These are phyloP conservation scores for Dendrocalamus sinicus DNA, from an alignment of 176 grass and related monocot genomes.

Conservation along the genomic window DNA sequence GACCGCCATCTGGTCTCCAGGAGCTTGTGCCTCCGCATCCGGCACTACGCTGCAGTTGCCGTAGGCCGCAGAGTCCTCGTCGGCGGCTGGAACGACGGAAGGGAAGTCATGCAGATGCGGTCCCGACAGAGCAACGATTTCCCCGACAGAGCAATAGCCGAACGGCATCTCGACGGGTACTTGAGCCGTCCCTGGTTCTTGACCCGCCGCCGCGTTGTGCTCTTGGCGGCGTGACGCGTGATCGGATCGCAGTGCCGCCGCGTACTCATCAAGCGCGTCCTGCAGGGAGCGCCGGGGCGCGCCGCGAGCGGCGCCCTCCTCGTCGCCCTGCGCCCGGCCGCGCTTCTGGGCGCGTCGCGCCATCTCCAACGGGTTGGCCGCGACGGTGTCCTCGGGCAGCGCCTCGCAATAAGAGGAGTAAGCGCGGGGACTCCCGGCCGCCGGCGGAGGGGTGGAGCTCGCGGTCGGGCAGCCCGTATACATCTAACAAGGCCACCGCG, in stretches of 20 bases:
- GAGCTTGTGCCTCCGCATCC: not conserved
- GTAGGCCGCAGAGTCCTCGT: not conserved
- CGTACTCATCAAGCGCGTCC: too few relatives aligned
- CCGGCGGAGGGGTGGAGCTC: too few relatives aligned
- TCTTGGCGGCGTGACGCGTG: not conserved
- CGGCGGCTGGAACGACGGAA: not conserved
- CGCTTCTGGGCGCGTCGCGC: too few relatives aligned
- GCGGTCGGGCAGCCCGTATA: too few relatives aligned
- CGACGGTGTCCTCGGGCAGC: too few relatives aligned
- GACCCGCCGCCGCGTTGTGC: not conserved
- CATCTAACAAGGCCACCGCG: too few relatives aligned
- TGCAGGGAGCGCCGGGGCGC: slow-evolving; percentile 2
- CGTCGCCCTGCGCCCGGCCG: slow-evolving; percentile 35
- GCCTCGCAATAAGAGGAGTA: too few relatives aligned
- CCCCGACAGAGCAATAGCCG: not conserved
- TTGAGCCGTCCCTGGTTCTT: not conserved
- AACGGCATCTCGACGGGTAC: not conserved
- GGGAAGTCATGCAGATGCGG: not conserved
- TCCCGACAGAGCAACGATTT: not conserved
- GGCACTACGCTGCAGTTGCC: not conserved
- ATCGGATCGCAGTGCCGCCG: not conserved
- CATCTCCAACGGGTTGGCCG: too few relatives aligned
- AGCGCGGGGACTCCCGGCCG: too few relatives aligned
- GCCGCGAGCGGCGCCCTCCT: too few relatives aligned
- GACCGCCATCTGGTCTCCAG: not conserved